Base-by-base conservation (phyloP, 495 filamentous ascomycete species). In the Elasticomyces elasticus region DNA sequence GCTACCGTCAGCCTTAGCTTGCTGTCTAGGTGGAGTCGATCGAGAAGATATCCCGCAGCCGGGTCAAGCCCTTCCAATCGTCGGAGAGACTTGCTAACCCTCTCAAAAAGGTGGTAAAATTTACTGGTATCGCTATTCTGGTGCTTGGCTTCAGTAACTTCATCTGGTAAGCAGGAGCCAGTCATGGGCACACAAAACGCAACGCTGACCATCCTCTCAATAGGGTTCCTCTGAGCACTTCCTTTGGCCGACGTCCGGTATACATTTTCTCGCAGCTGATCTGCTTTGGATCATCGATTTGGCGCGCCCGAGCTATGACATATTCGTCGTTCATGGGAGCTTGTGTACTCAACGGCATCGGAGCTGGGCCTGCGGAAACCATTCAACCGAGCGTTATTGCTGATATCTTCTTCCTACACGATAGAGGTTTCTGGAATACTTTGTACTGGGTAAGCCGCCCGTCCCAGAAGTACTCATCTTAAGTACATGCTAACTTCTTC, bases 341-440 rank as follows among this genome's bases (percentile, higher is more conserved):
- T 9, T 69, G 64, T 52, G 69, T 81, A 9, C 63, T 85, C 11
- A 81, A 82, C 58, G 79, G 78, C 1, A 72, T 85, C 50, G 81
- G 78, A 11, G 79, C 79, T 26, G 81, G 73, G 1, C 70, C 75
- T 12, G 70, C 72, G 26, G 73, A 84, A 66, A 82, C 79, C 0
- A 69, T 83, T 2, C 76, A 79, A 43, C 79, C 80, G 0, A 74
- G 78, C 48, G 74, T 85, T 22, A 84, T 84, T 52, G 74, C 79
- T 12, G 81, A 84, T 54, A 78, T 82, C 49, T 79, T 81, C 65
- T 84, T 84, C 67, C 64, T 84, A 0, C 79, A 85, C 61, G 80
- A 84, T 58, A 71, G 82, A 41, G 81, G 81, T 23, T 76, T 77
- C 35, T 80, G 80, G 61, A 80, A 84, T 52, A 83, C 80, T 0